Percentiles rank a stretch among this genome's conserved stretches.
phyloP scores from a whole-genome alignment of 1,139 yeast species.

The Spencermartinsiella ligniputridi region DNA sequence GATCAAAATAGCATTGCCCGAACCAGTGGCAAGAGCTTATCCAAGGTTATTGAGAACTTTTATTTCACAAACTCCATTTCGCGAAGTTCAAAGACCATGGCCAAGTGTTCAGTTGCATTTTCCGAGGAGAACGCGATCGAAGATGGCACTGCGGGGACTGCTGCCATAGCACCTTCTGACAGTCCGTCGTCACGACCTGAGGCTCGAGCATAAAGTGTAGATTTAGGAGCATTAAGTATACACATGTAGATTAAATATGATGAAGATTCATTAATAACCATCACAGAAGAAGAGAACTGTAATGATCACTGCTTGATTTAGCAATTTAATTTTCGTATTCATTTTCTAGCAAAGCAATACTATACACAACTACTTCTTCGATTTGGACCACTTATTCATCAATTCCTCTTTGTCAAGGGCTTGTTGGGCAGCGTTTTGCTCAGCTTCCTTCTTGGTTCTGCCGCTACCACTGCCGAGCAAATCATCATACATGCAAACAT shows the following conservation, averaged over 20 bases:
- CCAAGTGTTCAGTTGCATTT: slow-evolving; percentile 53
- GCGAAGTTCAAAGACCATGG: slow-evolving; percentile 87
- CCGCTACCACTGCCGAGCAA: slow-evolving; percentile 21
- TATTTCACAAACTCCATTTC: slow-evolving; percentile 87
- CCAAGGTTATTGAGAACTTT: slow-evolving; percentile 70
- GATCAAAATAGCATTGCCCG: slow-evolving; percentile 39
- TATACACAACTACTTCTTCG: not conserved
- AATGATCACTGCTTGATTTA: not conserved
- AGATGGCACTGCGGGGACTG: not conserved
- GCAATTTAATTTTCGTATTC: too few relatives aligned
- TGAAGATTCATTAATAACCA: too few relatives aligned
- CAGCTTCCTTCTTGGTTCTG: slow-evolving; percentile 20
- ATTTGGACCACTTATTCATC: slow-evolving; percentile 8
- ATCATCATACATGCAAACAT: slow-evolving; percentile 16
- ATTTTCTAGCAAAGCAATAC: too few relatives aligned
- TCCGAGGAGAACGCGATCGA: slow-evolving; percentile 5
- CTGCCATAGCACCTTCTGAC: not conserved
- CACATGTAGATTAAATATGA: slow-evolving; percentile 1
- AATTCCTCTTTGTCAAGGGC: slow-evolving; percentile 16
- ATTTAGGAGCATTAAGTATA: not conserved
- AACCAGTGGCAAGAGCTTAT: slow-evolving; percentile 47
- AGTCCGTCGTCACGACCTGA: not conserved
- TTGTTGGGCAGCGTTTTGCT: slow-evolving; percentile 20
- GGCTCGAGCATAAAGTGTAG: slow-evolving; percentile 1
- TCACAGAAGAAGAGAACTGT: not conserved